A percentile compares a stretch with the other conserved stretches of the same genome.
Evolutionary conservation across 2,329 filamentous ascomycete species (phyloP).

Genomic region (Colletotrichum acutatum): DNA sequence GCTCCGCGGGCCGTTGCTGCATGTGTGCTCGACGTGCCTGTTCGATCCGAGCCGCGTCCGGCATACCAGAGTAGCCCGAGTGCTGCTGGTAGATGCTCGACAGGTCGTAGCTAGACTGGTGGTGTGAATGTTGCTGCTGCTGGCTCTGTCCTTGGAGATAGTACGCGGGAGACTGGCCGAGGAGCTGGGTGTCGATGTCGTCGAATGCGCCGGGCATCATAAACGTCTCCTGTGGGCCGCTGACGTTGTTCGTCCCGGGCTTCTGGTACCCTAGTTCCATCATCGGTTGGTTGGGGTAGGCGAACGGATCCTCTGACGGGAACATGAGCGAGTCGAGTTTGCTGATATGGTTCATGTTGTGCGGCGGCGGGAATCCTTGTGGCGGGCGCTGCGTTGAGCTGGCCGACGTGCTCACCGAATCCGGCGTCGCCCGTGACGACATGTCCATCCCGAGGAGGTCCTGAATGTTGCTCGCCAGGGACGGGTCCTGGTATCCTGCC

Average conservation of each 20-base stretch:
- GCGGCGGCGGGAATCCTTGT: constrained; percentile 41
- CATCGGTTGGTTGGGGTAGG: constrained; percentile 81
- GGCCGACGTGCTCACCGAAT: constrained; percentile 54
- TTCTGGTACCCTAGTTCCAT: constrained; percentile 64
- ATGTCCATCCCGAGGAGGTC: constrained; percentile 60
- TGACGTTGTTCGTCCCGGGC: constrained; percentile 46
- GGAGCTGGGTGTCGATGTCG: constrained; percentile 78
- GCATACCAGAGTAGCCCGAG: constrained; percentile 31
- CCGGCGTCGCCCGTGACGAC: constrained; percentile 53
- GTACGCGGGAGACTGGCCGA: constrained; percentile 77
- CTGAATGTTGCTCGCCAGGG: constrained; percentile 52
- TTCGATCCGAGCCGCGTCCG: constrained; percentile 33
- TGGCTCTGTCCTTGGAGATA: constrained; percentile 64
- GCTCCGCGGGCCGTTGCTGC: constrained; percentile 34
- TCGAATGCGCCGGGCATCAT: constrained; percentile 66
- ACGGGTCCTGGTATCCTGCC: constrained; percentile 47
- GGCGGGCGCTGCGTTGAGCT: constrained; percentile 47
- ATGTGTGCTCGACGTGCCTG: constrained; percentile 34
- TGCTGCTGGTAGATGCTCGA: constrained; percentile 35
- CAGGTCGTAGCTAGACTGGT: constrained; percentile 32
- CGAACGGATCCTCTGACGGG: constrained; percentile 80
- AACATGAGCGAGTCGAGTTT: constrained; percentile 86
- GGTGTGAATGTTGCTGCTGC: constrained; percentile 40
- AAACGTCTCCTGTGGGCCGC: constrained; percentile 54
- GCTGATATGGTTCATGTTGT: constrained; percentile 62